Conservation (phyloP, 257 asterid genomes). For the Buddleja alternifolia region DNA sequence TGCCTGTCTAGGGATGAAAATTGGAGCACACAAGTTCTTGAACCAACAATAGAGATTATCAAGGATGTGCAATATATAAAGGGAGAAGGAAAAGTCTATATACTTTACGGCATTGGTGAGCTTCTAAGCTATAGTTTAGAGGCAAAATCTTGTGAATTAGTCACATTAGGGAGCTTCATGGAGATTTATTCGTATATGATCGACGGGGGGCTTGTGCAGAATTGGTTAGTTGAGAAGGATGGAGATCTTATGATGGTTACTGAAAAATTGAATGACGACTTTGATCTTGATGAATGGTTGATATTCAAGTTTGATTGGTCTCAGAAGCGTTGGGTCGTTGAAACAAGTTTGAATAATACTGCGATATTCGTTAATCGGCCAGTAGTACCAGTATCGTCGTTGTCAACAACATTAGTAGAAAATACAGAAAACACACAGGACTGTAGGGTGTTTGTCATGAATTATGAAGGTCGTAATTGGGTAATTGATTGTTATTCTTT, state of each 20-base stretch:
- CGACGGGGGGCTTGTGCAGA: no score
- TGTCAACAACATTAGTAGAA: background rate
- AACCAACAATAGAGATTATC: background rate
- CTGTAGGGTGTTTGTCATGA: no score
- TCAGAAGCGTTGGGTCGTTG: background rate
- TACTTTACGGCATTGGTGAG: background rate
- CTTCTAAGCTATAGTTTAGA: background rate
- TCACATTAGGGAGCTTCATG: no score
- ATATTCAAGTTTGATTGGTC: constrained; percentile 12
- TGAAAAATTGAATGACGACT: background rate
- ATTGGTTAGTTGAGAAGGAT: no score
- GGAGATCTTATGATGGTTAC: background rate
- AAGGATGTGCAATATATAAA: no score
- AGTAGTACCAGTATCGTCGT: no score
- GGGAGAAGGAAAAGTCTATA: constrained; percentile 8
- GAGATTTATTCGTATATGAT: no score
- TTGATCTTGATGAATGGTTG: background rate
- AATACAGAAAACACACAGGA: no score
- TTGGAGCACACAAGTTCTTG: background rate
- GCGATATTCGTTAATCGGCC: background rate
- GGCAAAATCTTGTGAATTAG: background rate
- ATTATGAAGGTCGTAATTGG: no score
- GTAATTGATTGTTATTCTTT: no score
- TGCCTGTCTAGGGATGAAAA: background rate
- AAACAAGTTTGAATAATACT: background rate